Evolutionary conservation across 2,329 filamentous ascomycete genomes (phyloP), one percentile per base, ranked within the genome.

Genomic region (Colletotrichum melonis): DNA sequence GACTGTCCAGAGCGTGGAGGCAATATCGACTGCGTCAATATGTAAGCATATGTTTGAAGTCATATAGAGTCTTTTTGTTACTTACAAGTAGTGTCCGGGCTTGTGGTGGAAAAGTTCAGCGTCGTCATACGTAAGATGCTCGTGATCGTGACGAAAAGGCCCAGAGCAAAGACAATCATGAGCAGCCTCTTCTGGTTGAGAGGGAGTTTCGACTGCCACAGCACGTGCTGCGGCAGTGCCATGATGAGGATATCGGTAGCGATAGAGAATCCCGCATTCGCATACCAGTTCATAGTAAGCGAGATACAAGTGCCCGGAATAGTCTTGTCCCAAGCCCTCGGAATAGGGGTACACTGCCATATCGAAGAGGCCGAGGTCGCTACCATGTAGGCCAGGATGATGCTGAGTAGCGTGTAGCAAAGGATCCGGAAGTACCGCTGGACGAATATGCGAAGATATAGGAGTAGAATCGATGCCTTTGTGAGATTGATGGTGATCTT

Each of bases 391-490:
- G 80, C 78, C 12, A 83, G 24, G 19, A 89, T 82, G 65, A 88
- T 78, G 59, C 76, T 76, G 26, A 87, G 78, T 49, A 88, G 78
- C 19, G 80, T 69, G 69, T 83, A 83, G 72, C 84, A 87, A 46
- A 82, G 78, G 3, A 82, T 80, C 9, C 84, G 82, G 75, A 89
- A 89, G 78, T 81, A 84, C 58, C 73, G 80, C 59, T 86, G 82
- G 26, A 86, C 80, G 71, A 90, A 90, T 59, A 89, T 88, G 30
- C 87, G 86, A 26, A 88, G 85, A 75, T 89, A 90, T 22, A 90
- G 82, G 3, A 88, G 79, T 7, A 89, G 78, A 64, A 89, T 87
- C 3, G 88, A 89, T 1, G 84, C 79, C 75, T 90, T 90, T 2
- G 86, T 88, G 38, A 88, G 79, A 76, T 87, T 88, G 72, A 89